Conservation (phyloP, 2,329 filamentous ascomycete genomes). For the Phaeophleospora eucalypticola region DNA sequence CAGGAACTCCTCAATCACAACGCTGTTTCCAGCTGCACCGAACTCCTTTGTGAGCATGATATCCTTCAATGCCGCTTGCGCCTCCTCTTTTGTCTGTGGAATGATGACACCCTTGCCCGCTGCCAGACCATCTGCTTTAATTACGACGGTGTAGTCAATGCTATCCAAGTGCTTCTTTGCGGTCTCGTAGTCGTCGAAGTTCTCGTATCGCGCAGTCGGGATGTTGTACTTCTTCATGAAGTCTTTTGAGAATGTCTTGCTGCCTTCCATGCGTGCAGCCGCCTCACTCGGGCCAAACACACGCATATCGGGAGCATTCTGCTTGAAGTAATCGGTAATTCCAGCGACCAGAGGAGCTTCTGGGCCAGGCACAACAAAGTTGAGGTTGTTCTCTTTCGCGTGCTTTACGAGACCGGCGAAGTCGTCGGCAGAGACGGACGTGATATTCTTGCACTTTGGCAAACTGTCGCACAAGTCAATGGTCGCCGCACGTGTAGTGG, state of each 20-base stretch:
- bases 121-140: constrained; percentile 89
- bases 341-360: constrained; percentile 93
- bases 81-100: constrained; percentile 75
- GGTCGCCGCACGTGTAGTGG: not conserved
- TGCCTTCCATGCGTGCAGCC: constrained; percentile 88
- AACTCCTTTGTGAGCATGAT: constrained; percentile 91
- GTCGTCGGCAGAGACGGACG: constrained; percentile 65
- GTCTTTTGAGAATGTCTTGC: constrained; percentile 95
- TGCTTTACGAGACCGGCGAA: constrained; percentile 73
- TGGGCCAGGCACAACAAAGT: constrained; percentile 83
- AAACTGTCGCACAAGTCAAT: constrained; percentile 22
- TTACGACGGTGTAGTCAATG: constrained; percentile 71
- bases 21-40: constrained; percentile 78
- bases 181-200: constrained; percentile 54
- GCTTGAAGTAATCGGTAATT: constrained; percentile 75
- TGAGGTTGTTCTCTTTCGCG: constrained; percentile 67
- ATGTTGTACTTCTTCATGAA: constrained; percentile 92
- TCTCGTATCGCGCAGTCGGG: constrained; percentile 85
- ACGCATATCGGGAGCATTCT: constrained; percentile 52
- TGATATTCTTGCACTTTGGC: constrained; percentile 55
- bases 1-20: constrained; percentile 93
- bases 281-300: constrained; percentile 82
- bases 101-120: constrained; percentile 96
- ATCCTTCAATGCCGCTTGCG: constrained; percentile 72
- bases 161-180: constrained; percentile 64